Conservation (phyloP, 495 filamentous ascomycete species). For the Hypoxylon fragiforme region DNA sequence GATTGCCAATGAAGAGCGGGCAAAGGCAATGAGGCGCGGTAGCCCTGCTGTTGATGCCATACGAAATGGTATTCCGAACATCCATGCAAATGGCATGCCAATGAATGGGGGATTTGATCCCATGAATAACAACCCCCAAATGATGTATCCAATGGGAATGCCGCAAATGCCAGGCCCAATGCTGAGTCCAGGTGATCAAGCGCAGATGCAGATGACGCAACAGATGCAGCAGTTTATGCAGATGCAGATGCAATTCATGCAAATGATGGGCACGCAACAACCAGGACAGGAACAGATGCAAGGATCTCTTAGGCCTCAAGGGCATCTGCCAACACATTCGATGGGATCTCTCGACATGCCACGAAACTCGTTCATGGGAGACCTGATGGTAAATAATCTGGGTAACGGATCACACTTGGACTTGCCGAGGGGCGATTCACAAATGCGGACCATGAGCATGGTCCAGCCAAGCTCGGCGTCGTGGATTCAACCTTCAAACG, state of each 20-base stretch:
- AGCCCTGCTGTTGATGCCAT: slow-evolving; percentile 64
- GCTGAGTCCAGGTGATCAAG: slow-evolving; percentile 69
- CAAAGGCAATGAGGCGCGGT: slow-evolving; percentile 73
- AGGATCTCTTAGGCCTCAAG: slow-evolving; percentile 38
- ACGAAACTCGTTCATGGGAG: slow-evolving; percentile 50
- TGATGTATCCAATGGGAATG: slow-evolving; percentile 53
- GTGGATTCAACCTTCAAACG: slow-evolving; percentile 47
- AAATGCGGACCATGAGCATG: slow-evolving; percentile 76
- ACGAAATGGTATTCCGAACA: slow-evolving; percentile 22
- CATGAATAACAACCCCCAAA: slow-evolving; percentile 49
- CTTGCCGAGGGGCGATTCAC: slow-evolving; percentile 40
- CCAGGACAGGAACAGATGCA: slow-evolving; percentile 33
- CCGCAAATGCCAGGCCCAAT: slow-evolving; percentile 43
- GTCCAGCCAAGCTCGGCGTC: slow-evolving; percentile 67
- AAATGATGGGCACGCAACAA: slow-evolving; percentile 59
- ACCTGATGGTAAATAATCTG: slow-evolving; percentile 39
- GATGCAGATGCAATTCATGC: slow-evolving; percentile 93
- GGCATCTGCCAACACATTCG: slow-evolving; percentile 41
- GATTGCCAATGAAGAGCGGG: slow-evolving; percentile 82
- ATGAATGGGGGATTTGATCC: slow-evolving; percentile 48
- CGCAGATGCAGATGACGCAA: slow-evolving; percentile 80
- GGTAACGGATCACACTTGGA: slow-evolving; percentile 36
- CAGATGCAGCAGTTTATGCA: slow-evolving; percentile 91
- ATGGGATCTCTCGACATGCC: slow-evolving; percentile 43
- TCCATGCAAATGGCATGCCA: slow-evolving; percentile 35